A percentile compares a stretch with the other conserved stretches of the same genome.
These are phyloP conservation scores for Otatea glauca DNA, from an alignment of 176 grass and related monocot genomes.

Conservation along the genomic window DNA sequence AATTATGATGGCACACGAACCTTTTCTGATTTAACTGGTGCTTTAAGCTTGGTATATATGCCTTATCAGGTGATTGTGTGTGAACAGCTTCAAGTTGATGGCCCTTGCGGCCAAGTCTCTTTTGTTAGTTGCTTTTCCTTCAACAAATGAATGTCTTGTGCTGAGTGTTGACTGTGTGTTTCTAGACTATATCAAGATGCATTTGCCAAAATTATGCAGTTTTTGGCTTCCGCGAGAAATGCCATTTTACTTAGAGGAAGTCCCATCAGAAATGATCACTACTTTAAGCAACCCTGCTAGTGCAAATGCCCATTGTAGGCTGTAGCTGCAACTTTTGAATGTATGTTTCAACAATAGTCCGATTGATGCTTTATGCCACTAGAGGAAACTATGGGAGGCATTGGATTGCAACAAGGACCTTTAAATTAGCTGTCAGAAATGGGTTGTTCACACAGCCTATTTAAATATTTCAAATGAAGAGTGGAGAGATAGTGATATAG, in stretches of 20 bases:
- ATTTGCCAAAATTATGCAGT: not conserved
- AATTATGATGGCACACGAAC: not conserved
- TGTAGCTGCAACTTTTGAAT: not conserved
- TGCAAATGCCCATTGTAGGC: not conserved
- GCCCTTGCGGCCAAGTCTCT: not conserved
- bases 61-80: slow-evolving; percentile 17
- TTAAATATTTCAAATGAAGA: slow-evolving; percentile 3
- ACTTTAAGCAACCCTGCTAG: not conserved
- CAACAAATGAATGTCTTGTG: slow-evolving; percentile 7
- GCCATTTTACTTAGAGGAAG: not conserved
- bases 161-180: slow-evolving; percentile 10
- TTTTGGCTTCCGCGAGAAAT: not conserved
- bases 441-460: not conserved
- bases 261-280: not conserved
- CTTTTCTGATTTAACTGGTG: slow-evolving; percentile 13
- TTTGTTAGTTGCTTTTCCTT: slow-evolving; percentile 19
- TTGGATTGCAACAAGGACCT: not conserved
- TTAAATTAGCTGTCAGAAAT: not conserved
- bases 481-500: not conserved
- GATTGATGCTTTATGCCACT: not conserved
- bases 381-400: not conserved
- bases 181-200: slow-evolving; percentile 3
- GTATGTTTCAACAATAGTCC: not conserved
- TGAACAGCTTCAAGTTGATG: not conserved
- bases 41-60: not conserved